phyloP scores from a whole-genome alignment of 805 yeast species.

The Candida nonsorbophila region DNA sequence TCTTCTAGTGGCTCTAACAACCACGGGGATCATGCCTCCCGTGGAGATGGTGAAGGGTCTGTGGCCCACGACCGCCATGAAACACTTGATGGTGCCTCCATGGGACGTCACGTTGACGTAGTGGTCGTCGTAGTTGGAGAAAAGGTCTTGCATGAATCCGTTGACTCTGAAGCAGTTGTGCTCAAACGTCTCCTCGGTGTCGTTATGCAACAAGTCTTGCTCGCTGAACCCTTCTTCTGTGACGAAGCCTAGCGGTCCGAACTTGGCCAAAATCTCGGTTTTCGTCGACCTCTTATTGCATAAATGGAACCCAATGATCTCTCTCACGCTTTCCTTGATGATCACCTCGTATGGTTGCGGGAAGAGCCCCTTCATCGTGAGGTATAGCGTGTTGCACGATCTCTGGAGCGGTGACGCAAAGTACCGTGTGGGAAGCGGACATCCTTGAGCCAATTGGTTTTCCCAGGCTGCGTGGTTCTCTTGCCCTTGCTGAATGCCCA shows the following conservation, averaged over 20 bases:
- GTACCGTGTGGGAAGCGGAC: conserved; percentile 50
- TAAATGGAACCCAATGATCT: conserved; percentile 55
- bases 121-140: conserved; percentile 14
- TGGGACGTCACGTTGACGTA: conserved; percentile 42
- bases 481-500: conserved; percentile 55
- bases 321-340: conserved; percentile 45
- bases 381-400: conserved; percentile 48
- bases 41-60: conserved; percentile 54
- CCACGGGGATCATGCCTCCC: conserved; percentile 61
- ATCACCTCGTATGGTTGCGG: conserved; percentile 23
- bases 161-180: conserved; percentile 49
- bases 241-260: conserved; percentile 27
- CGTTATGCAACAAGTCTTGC: conserved; percentile 42
- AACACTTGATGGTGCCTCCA: conserved; percentile 48
- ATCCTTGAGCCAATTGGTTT: conserved; percentile 39
- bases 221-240: conserved; percentile 41
- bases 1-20: conserved; percentile 37
- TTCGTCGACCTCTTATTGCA: conserved; percentile 55
- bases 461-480: conserved; percentile 42
- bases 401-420: conserved; percentile 64
- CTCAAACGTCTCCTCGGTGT: conserved; percentile 38
- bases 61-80: conserved; percentile 44
- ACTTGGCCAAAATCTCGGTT: conserved; percentile 31
- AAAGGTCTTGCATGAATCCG: conserved; percentile 34
- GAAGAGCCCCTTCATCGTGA: conserved; percentile 42